Evolutionary conservation across 345 rosid species (phyloP).

Genomic region (Eucalyptus fibrosa): DNA sequence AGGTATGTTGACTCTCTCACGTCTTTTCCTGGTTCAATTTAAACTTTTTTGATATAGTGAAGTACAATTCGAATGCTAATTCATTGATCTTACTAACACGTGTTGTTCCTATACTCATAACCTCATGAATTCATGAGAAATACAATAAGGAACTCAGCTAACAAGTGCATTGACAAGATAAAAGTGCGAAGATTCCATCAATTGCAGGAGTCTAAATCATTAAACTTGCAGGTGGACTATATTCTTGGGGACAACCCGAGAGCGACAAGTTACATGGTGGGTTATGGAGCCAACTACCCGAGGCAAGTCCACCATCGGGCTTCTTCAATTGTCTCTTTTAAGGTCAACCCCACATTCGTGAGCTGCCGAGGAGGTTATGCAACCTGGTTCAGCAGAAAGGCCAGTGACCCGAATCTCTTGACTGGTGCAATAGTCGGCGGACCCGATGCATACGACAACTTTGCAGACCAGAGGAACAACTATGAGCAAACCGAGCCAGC

Average conservation of each 20-base stretch:
- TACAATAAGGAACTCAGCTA: neutral
- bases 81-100: neutral
- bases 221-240: constrained; percentile 56
- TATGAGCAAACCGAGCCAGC: constrained; percentile 99
- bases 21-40: neutral
- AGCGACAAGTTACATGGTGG: constrained; percentile 97
- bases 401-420: constrained; percentile 76
- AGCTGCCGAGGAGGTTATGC: constrained; percentile 95
- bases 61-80: neutral
- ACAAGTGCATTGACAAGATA: neutral
- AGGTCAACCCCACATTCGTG: constrained; percentile 55
- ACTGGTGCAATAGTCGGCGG: constrained; percentile 93
- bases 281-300: constrained; percentile 90
- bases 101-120: neutral
- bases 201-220: neutral
- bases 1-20: constrained; percentile 16
- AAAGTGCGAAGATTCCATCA: neutral
- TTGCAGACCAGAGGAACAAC: constrained; percentile 85
- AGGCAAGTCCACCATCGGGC: constrained; percentile 86
- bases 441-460: constrained; percentile 89
- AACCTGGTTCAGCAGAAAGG: constrained; percentile 69
- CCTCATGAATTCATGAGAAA: neutral
- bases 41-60: neutral
- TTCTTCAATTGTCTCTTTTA: constrained; percentile 79
- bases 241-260: constrained; percentile 98